A percentile compares a stretch with the other conserved stretches of the same genome.
Evolutionary conservation across 345 rosid species (phyloP).

Genomic region (Eucalyptus sp.): DNA sequence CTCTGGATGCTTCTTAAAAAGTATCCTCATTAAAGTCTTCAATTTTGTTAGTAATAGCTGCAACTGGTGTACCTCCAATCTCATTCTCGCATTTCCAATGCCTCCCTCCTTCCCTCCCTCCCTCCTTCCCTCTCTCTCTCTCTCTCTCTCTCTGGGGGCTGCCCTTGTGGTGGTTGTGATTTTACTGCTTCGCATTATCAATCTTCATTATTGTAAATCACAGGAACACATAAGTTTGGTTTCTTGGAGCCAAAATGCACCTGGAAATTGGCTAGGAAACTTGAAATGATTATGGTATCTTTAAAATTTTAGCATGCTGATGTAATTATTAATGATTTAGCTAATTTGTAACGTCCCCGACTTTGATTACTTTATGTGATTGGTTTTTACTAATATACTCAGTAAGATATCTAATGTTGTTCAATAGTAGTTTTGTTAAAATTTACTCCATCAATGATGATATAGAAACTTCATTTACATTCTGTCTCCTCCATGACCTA

Average conservation of each 20-base stretch:
- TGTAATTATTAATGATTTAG: neutral
- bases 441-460: neutral
- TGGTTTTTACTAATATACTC: neutral
- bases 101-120: neutral
- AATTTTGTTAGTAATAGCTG: neutral
- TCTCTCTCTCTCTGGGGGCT: neutral
- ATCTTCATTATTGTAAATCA: neutral
- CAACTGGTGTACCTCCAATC: neutral
- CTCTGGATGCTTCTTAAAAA: neutral
- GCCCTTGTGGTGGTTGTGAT: neutral
- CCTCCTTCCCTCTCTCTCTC: rapidly evolving
- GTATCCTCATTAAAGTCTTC: neutral
- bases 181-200: neutral
- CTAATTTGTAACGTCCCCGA: neutral
- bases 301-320: neutral
- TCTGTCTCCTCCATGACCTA: neutral
- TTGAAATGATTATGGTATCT: neutral
- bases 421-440: neutral
- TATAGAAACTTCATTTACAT: neutral
- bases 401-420: neutral
- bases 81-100: neutral
- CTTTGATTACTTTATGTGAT: neutral
- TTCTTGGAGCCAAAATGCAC: neutral
- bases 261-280: neutral
- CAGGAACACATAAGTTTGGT: neutral